Evolutionary conservation across 2,329 filamentous ascomycete species (phyloP), one percentile per base, ranked within the genome.

Genomic region (Oidium heveae): DNA sequence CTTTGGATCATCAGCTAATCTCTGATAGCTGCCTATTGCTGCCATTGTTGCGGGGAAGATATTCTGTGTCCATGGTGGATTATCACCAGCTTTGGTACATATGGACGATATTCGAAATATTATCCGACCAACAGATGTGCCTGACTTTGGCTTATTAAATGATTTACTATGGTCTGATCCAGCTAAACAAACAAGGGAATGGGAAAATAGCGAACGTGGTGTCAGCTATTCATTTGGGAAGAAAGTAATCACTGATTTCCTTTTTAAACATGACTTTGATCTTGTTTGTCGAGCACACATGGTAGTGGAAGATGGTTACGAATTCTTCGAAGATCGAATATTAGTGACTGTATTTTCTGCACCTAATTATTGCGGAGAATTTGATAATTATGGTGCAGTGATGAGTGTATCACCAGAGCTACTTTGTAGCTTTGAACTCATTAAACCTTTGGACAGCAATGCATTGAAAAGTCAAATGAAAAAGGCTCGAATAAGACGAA

Each of bases 41-140:
- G 89, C 91, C 62, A 98, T 98, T 71, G 95, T 98, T 63, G 89
- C 95, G 66, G 91, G 95, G 76, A 98, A 96, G 82, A 98, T 98
- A 67, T 96, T 98, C 74, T 95, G 88, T 66, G 95, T 98, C 89
- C 91, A 98, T 71, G 91, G 91, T 67, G 91, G 91, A 66, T 73
- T 98, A 65, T 95, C 87, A 69, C 91, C 91, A 47, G 91, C 95
- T 68, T 75, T 98, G 61, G 95, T 96, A 76, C 95, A 88, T 36
- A 98, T 98, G 91, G 91, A 98, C 74, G 89, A 98, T 74, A 98
- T 98, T 64, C 86, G 91, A 68, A 84, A 89, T 63, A 89, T 98
- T 62, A 96, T 96, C 88, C 84, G 91, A 65, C 91, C 91, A 58
- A 98, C 91, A 64, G 91, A 98, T 76, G 89, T 96, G 78, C 91